Base-by-base conservation (phyloP, 371 early-diverging fungal genomes). In the Syncephalis fuscata region DNA sequence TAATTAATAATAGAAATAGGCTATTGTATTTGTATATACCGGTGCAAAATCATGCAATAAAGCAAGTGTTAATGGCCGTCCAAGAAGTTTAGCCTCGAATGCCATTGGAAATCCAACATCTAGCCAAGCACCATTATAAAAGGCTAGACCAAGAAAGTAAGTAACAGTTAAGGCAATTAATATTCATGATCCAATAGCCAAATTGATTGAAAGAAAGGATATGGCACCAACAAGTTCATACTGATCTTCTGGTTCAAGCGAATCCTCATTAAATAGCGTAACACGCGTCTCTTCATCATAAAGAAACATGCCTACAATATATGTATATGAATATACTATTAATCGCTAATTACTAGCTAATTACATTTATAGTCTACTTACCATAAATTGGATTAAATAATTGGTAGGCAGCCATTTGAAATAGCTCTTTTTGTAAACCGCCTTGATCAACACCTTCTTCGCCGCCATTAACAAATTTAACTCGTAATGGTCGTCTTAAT, bases 381-480 rank as follows among this genome's bases (percentile, higher is more conserved):
- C 91, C 95, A 57, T 87, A 94, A 55, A 88, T 80, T 15, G 82
- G 78, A 55, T 91, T 88, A 64, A 94, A 85, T 42, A 95, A 70
- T 46, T 92, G 88, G 42, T 91, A 74, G 46, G 88, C 81, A 15
- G 93, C 73, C 22, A 93, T 67, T 46, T 86, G 82, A 59, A 92
- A 90, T 68, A 92, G 93, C 61, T 98, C 98, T 53, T 94, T 92
- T 47, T 90, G 91, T 7, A 98, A 82, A 24, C 94, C 92, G 42
- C 96, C 96, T 61, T 87, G 81, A 54, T 95, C 96, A 55, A 78
- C 78, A 25, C 82, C 76, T 58, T 82, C 84, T 53, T 94, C 94
- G 9, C 62, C 62, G 11, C 55, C 62, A 19, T 85, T 85, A 7
- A 87, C 74, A 70, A 92, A 92, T 45, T 82, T 73, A 32, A 92